Base-by-base conservation (phyloP, 306 rosid species). In the Luffa aegyptiaca region DNA sequence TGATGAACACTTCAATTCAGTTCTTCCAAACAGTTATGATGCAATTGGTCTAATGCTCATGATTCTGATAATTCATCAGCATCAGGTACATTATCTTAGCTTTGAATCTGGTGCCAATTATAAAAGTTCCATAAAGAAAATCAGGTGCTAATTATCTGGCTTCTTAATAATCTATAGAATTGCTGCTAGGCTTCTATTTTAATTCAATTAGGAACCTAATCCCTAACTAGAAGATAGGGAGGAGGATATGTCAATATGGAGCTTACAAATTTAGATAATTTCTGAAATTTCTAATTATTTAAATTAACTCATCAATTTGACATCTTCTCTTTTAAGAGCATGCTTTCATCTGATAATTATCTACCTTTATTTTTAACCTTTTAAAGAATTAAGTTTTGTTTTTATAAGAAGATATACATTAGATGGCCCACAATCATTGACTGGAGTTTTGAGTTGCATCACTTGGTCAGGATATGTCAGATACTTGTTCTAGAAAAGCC, bases 21-120 rank as follows among this genome's bases (percentile, higher is more conserved):
- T 92, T 80, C 97, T 93, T 79, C 92, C 95, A 77, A 93, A 92
- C 86, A 92, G 93, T 87, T 92, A 90, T 70, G 98, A 93, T 88
- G 98, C 97, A 78, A 90, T 93, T 65, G 93, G 98, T 75, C 85
- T 93, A 71, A 90, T 93, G 97, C 93, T 93, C 80, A 93, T 92
- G 98, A 93, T 93, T 84, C 88, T 88, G 83, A 92, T 93, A 76
- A 89, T 93, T 86, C 92, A 87, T 83, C 95, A 90, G 84, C 97
- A 93, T 83, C 96, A 93, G 98, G 98, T 90, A 88, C 42, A 55
- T 18, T 21, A 78, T 81, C 68, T 44, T 39, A 82, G 20, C 51
- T 46, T 77, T 33, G 42, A 35, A 6, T 37, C 33, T 76, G 46
- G 41, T 48, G 41, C 48, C 37, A 65, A 65, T 37, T 66, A 20